These are phyloP conservation scores for Ampelomyces quisqualis DNA, from an alignment of 2,329 filamentous ascomycete genomes.

Conservation along the genomic window DNA sequence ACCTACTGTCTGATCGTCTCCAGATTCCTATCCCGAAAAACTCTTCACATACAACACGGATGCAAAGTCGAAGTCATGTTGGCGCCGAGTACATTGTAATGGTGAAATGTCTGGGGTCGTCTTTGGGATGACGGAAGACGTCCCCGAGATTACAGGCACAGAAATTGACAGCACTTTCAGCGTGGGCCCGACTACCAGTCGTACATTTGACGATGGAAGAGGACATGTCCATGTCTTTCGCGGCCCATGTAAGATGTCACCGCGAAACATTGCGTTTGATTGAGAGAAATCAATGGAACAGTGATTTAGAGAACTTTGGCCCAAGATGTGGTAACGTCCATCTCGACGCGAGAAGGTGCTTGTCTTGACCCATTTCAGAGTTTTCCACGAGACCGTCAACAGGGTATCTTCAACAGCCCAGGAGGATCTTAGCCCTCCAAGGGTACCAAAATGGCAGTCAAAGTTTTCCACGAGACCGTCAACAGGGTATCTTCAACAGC, in stretches of 20 bases:
- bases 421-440: conserved; percentile 10
- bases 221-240: conserved; percentile 7
- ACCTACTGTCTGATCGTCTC: background rate
- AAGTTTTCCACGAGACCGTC: conserved; percentile 1
- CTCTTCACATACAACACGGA: background rate
- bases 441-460: conserved; percentile 15
- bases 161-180: conserved; percentile 3
- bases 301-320: conserved; percentile 15
- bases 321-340: conserved; percentile 16
- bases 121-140: conserved; percentile 5
- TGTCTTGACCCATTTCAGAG: conserved; percentile 22
- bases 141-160: background rate
- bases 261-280: background rate
- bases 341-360: conserved; percentile 33
- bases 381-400: conserved; percentile 1
- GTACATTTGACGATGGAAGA: conserved; percentile 5
- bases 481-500: conserved; percentile 12
- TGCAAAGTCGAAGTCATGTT: background rate
- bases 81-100: conserved; percentile 9
- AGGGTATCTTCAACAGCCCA: conserved; percentile 15
- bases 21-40: conserved; percentile 1
- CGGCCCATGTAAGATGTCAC: conserved; percentile 16
- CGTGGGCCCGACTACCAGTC: conserved; percentile 4
- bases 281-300: background rate
- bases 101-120: conserved; percentile 4